Evolutionary conservation across 140 eudicot genomes (phyloP).

Genomic region (Bidens hawaiensis): DNA sequence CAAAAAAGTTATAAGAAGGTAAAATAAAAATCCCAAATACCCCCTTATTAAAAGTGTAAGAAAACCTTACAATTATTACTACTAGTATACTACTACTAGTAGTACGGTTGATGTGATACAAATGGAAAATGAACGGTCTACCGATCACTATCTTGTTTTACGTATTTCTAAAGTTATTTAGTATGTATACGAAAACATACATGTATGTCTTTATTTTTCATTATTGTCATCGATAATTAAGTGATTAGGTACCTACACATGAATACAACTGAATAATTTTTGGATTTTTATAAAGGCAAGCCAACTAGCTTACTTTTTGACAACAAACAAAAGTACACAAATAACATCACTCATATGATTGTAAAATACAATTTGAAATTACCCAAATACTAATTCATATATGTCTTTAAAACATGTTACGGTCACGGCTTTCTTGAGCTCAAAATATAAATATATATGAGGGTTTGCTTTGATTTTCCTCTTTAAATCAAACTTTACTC

Average conservation of each 20-base stretch:
- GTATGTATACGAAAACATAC: no score
- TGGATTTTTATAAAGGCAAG: background rate
- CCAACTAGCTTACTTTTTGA: slow-evolving; percentile 21
- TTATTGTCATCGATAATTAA: background rate
- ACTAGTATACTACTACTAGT: no score
- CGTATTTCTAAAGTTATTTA: no score
- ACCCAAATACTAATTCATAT: slow-evolving; percentile 14
- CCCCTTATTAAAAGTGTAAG: no score
- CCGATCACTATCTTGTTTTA: no score
- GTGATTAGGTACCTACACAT: background rate
- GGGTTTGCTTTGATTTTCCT: slow-evolving; percentile 14
- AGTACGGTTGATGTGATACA: no score
- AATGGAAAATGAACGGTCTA: no score
- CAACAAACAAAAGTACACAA: slow-evolving; percentile 23
- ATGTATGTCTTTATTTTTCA: background rate
- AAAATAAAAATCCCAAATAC: no score
- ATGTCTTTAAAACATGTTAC: slow-evolving; percentile 22
- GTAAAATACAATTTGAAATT: slow-evolving; percentile 10
- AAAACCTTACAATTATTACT: no score
- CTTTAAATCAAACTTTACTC: slow-evolving; percentile 19
- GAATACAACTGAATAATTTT: background rate
- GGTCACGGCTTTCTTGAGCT: slow-evolving; percentile 30
- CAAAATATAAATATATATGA: slow-evolving; percentile 20
- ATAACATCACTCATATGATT: slow-evolving; percentile 32
- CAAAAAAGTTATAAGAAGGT: no score